phyloP scores from a whole-genome alignment of 2,329 filamentous ascomycete species.

The Aspergillus costaricaensis region DNA sequence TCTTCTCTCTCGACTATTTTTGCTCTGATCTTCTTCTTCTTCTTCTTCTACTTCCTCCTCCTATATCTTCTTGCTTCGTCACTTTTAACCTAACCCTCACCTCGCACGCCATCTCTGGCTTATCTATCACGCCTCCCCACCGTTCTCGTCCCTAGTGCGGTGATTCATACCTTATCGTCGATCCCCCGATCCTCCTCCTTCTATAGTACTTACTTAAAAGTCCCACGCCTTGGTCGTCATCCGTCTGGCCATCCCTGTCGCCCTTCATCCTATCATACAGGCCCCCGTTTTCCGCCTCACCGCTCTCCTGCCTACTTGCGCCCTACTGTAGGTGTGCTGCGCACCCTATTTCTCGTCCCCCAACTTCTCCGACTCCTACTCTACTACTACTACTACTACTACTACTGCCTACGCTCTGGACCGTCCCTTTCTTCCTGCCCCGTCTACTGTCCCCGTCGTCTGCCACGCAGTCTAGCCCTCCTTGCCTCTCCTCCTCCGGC shows the following conservation, averaged over 20 bases:
- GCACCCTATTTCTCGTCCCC: background rate
- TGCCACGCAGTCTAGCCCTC: background rate
- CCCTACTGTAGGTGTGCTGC: slow-evolving; percentile 1
- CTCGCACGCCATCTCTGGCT: slow-evolving; percentile 5
- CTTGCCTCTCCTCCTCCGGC: background rate
- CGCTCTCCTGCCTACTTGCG: slow-evolving; percentile 18
- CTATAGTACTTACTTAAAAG: background rate
- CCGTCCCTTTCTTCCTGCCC: background rate
- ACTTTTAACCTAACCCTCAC: background rate
- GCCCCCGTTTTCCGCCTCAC: slow-evolving; percentile 22
- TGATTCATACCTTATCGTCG: background rate
- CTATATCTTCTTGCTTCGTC: background rate
- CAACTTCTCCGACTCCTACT: background rate
- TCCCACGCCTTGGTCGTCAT: slow-evolving; percentile 9
- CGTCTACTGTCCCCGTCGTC: background rate
- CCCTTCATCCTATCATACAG: slow-evolving; percentile 13
- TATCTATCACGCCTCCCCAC: background rate
- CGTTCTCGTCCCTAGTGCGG: background rate
- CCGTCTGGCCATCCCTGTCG: slow-evolving; percentile 11
- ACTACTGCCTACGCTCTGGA: background rate
- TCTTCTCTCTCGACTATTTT: slow-evolving; percentile 14
- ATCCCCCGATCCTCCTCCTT: background rate
- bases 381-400: background rate
- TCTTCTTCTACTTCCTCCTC: slow-evolving; percentile 3
- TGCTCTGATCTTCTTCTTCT: slow-evolving; percentile 1